These are phyloP conservation scores for Thalassia testudinum DNA, from an alignment of 116 monocot genomes.

Conservation along the genomic window DNA sequence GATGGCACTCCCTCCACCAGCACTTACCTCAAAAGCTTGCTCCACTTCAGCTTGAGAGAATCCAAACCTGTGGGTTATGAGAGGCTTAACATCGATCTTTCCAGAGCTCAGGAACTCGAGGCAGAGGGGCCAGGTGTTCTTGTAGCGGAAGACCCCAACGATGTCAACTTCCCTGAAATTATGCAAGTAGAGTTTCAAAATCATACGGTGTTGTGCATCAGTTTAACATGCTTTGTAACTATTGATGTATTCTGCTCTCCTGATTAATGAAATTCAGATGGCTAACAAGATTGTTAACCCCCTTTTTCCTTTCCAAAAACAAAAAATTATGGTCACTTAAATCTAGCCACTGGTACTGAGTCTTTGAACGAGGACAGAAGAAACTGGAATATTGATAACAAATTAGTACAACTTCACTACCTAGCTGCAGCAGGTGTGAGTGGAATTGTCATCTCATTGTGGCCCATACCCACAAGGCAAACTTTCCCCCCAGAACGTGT, in stretches of 20 bases:
- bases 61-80: slow-evolving; percentile 88
- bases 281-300: too few relatives aligned
- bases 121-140: slow-evolving; percentile 93
- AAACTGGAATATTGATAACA: neutral
- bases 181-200: too few relatives aligned
- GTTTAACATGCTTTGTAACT: too few relatives aligned
- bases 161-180: slow-evolving; percentile 75
- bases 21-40: slow-evolving; percentile 84
- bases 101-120: slow-evolving; percentile 59
- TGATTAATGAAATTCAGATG: too few relatives aligned
- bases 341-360: too few relatives aligned
- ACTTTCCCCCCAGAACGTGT: slow-evolving; percentile 74
- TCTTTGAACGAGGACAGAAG: neutral
- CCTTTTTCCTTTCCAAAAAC: too few relatives aligned
- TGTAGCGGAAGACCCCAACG: slow-evolving; percentile 81
- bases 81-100: slow-evolving; percentile 90
- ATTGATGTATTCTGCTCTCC: too few relatives aligned
- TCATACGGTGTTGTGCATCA: neutral
- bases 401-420: slow-evolving; percentile 11
- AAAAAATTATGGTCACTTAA: too few relatives aligned
- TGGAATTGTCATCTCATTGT: slow-evolving; percentile 80
- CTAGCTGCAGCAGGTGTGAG: slow-evolving; percentile 78
- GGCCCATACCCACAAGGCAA: slow-evolving; percentile 90
- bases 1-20: slow-evolving; percentile 55
- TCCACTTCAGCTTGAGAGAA: slow-evolving; percentile 93